phyloP scores from a whole-genome alignment of 1,284 basidiomycete species.

The Microbotryum saponariae region DNA sequence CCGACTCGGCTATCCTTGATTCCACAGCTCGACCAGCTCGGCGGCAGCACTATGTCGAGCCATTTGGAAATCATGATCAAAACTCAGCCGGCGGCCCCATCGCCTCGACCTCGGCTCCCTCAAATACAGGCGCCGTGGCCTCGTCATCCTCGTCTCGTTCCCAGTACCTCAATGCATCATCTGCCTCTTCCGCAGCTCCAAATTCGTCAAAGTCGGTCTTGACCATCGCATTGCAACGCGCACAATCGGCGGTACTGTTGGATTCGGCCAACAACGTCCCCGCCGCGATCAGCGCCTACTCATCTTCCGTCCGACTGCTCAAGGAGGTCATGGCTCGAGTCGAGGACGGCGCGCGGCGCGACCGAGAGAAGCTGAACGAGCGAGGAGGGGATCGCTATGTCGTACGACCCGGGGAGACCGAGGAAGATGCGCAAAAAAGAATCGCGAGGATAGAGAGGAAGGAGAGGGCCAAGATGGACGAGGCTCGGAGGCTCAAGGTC shows the following conservation, averaged over 20 bases:
- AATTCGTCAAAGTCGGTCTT: slow-evolving; percentile 40
- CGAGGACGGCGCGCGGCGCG: slow-evolving; percentile 31
- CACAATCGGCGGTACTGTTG: slow-evolving; percentile 43
- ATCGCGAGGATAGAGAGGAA: slow-evolving; percentile 32
- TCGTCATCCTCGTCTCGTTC: background rate
- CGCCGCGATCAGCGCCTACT: slow-evolving; percentile 42
- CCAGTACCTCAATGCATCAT: background rate
- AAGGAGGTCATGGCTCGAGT: slow-evolving; percentile 44
- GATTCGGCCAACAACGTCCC: slow-evolving; percentile 43
- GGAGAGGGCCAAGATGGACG: slow-evolving; percentile 37
- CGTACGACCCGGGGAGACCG: slow-evolving; percentile 14
- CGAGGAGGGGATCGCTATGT: slow-evolving; percentile 9
- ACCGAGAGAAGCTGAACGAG: slow-evolving; percentile 13
- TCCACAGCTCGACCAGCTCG: too few species aligned
- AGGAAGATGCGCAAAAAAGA: slow-evolving; percentile 15
- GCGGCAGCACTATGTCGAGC: background rate
- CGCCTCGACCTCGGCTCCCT: background rate
- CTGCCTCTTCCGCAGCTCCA: background rate
- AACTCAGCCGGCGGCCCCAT: background rate
- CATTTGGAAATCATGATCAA: background rate
- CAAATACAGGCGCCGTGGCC: background rate
- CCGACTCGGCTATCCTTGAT: background rate
- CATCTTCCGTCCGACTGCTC: slow-evolving; percentile 41
- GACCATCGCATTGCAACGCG: slow-evolving; percentile 42
- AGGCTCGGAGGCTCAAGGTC: slow-evolving; percentile 39